Conservation (phyloP, 768 basidiomycete species). For the Kwoniella mangroviensis region DNA sequence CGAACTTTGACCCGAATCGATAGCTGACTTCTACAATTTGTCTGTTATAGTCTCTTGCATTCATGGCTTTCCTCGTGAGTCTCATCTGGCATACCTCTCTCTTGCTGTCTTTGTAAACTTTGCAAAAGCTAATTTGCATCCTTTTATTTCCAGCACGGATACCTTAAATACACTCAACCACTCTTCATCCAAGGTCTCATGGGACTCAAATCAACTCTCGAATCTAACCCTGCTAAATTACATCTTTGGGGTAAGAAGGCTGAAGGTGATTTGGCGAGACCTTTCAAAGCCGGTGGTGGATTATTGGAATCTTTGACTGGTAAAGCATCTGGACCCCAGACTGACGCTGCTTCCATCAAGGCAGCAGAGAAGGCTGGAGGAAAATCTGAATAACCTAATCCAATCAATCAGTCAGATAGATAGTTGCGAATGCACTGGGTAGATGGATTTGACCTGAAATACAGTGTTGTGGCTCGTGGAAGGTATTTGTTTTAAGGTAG, state of each 20-base stretch:
- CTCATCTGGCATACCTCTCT: not conserved
- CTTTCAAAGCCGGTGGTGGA: constrained; percentile 75
- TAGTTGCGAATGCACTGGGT: not conserved
- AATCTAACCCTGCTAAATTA: constrained; percentile 65
- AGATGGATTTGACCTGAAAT: not conserved
- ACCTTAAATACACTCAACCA: constrained; percentile 94
- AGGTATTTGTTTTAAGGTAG: not conserved
- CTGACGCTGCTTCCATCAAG: constrained; percentile 82
- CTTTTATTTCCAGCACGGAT: constrained; percentile 65
- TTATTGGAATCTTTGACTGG: constrained; percentile 65
- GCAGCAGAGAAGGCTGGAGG: constrained; percentile 84
- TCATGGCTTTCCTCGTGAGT: constrained; percentile 77
- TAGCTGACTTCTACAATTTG: constrained; percentile 50
- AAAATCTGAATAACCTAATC: constrained; percentile 22
- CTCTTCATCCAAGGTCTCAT: constrained; percentile 93
- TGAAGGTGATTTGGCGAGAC: constrained; percentile 84
- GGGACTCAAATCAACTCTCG: constrained; percentile 89
- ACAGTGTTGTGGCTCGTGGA: not conserved
- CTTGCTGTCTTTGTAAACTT: not conserved
- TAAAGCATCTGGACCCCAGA: constrained; percentile 68
- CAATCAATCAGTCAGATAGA: no score
- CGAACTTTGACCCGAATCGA: not conserved
- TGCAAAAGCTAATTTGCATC: no score
- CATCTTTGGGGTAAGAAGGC: constrained; percentile 78
- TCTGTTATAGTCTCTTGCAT: constrained; percentile 65